A percentile compares a stretch with the other conserved stretches of the same genome.
phyloP scores from a whole-genome alignment of 148 eudicot species.

The Cornus kousa region DNA sequence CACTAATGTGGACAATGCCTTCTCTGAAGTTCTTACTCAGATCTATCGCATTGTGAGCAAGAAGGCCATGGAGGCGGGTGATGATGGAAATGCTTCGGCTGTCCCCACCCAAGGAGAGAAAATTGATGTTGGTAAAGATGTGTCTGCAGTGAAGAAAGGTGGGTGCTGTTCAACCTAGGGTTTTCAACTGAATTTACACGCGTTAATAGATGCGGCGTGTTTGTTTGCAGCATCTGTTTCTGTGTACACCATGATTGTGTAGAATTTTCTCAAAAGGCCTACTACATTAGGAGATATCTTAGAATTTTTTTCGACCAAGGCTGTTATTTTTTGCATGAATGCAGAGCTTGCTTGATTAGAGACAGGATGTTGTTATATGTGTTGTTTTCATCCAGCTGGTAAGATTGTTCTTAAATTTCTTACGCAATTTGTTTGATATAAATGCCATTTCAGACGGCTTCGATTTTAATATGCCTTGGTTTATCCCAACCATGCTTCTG shows the following conservation, averaged over 20 bases:
- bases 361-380: background rate
- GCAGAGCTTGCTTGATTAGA: conserved; percentile 1
- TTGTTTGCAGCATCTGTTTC: conserved; percentile 11
- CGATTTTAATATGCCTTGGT: no score
- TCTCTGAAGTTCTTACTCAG: conserved; percentile 60
- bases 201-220: conserved; percentile 13
- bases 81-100: conserved; percentile 44
- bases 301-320: background rate
- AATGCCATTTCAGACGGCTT: background rate
- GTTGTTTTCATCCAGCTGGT: background rate
- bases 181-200: background rate
- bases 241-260: conserved; percentile 27
- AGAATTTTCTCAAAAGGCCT: conserved; percentile 20
- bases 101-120: conserved; percentile 56
- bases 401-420: background rate
- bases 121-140: conserved; percentile 65
- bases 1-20: conserved; percentile 61
- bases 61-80: conserved; percentile 64
- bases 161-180: conserved; percentile 61
- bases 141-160: conserved; percentile 53
- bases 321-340: background rate
- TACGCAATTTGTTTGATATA: background rate
- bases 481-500: no score
- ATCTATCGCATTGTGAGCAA: conserved; percentile 63
- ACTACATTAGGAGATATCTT: conserved; percentile 19